phyloP scores from a whole-genome alignment of 495 filamentous ascomycete genomes.

The Penicillium bialowiezense region DNA sequence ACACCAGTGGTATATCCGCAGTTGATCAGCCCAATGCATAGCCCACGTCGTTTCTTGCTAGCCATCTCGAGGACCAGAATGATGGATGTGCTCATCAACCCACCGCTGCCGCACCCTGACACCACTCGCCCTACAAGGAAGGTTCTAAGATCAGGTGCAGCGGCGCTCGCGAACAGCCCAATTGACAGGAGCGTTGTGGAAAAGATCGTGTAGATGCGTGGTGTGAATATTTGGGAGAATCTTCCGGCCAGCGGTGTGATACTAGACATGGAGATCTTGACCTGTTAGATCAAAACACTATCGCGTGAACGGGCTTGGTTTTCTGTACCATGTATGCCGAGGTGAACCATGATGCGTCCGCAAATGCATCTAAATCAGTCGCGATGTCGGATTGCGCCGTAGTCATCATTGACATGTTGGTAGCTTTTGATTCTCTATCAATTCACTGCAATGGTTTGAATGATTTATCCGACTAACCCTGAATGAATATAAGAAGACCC shows the following conservation, averaged over 20 bases:
- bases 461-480: conserved; percentile 6
- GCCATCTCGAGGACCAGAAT: conserved; percentile 70
- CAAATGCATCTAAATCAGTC: conserved; percentile 67
- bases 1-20: conserved; percentile 67
- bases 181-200: conserved; percentile 54
- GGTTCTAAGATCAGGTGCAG: conserved; percentile 50
- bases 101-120: conserved; percentile 63
- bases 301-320: not conserved
- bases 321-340: conserved; percentile 56
- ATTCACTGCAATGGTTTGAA: not conserved
- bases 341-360: conserved; percentile 71
- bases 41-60: conserved; percentile 57
- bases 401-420: conserved; percentile 74
- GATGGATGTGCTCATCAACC: conserved; percentile 62
- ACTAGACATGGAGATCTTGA: conserved; percentile 64
- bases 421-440: conserved; percentile 38
- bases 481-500: conserved; percentile 26
- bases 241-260: conserved; percentile 64
- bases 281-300: not conserved
- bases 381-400: conserved; percentile 73
- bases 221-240: conserved; percentile 64
- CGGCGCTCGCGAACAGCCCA: conserved; percentile 61
- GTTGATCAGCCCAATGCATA: conserved; percentile 68
- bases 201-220: conserved; percentile 56
- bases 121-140: conserved; percentile 67